Base-by-base conservation (phyloP, 2,329 filamentous ascomycete genomes). In the Canariomyces notabilis region DNA sequence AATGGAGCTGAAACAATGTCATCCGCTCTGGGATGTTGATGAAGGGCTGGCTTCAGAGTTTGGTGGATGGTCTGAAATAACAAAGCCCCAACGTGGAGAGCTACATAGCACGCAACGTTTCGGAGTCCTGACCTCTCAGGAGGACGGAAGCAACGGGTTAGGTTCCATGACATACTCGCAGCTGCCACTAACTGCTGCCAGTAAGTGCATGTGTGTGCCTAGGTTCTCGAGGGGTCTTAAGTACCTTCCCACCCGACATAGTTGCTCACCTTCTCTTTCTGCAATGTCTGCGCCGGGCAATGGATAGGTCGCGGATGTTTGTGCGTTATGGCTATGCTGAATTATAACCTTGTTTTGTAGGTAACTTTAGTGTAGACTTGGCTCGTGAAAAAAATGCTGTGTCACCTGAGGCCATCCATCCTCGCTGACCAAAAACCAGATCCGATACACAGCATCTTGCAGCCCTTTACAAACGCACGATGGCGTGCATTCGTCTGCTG, bases 401-500 rank as follows among this genome's bases (percentile, higher is more conserved):
- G 45, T 38, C 21, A 43, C 39, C 39, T 41, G 32, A 20, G 16
- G 21, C 38, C 29, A 19, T 32, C 22, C 26, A 29, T 8, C 15
- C 38, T 21, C 34, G 19, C 7, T 6, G 8, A 26, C 35, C 42
- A 38, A n/a, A n/a, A n/a, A n/a, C n/a, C n/a, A 33, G 23, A 34
- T 23, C 22, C 15, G 34, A 34, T 22, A 42, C 14, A 39, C 34
- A 47, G 44, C 40, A 39, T 34, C 46, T 37, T 37, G 37, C 38
- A 35, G 32, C 42, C 48, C 46, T 45, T 33, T 42, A 31, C 39
- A 45, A 41, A 54, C 36, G 50, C 53, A 54, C 39, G 40, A 57
- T 57, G 50, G 51, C 55, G 52, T 57, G 55, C 53, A 56, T 52
- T 47, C 33, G 37, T 38, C 44, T 55, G 50, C 26, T 37, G 54